phyloP scores from a whole-genome alignment of 371 early-diverging fungal genomes.

The Chytridium lagenaria region DNA sequence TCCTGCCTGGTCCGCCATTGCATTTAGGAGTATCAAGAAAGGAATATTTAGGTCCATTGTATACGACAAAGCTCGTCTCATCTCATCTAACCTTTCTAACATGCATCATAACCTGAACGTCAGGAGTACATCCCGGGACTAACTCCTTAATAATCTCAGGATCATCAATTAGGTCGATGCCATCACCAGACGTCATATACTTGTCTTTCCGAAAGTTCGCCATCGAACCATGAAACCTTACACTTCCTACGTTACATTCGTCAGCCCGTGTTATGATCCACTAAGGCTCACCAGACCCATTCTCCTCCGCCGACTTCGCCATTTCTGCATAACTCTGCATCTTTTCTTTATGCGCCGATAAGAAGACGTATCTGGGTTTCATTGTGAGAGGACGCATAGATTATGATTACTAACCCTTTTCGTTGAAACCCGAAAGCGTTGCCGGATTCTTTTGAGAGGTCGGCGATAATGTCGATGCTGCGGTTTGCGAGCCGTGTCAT shows the following conservation, averaged over 20 bases:
- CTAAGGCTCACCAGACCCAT: background rate
- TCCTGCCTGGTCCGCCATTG: background rate
- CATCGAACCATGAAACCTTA: background rate
- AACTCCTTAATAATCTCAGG: background rate
- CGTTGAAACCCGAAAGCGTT: background rate
- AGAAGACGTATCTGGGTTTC: conserved; percentile 4
- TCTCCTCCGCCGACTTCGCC: background rate
- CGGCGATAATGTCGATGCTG: conserved; percentile 4
- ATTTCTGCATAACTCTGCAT: background rate
- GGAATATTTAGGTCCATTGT: too few species aligned
- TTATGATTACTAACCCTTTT: background rate
- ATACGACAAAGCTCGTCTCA: background rate
- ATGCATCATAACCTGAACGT: conserved; percentile 14
- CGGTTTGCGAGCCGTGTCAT: conserved; percentile 15
- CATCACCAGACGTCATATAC: background rate
- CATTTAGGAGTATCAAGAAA: too few species aligned
- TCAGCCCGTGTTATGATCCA: background rate
- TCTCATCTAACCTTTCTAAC: background rate
- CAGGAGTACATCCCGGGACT: background rate
- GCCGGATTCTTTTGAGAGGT: background rate
- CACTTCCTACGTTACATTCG: background rate
- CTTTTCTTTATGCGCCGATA: background rate
- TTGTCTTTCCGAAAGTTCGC: background rate
- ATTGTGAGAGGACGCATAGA: background rate
- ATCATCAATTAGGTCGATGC: conserved; percentile 11